A percentile compares a stretch with the other conserved stretches of the same genome.
phyloP scores from a whole-genome alignment of 257 asterid genomes.

The Voacanga thouarsii region DNA sequence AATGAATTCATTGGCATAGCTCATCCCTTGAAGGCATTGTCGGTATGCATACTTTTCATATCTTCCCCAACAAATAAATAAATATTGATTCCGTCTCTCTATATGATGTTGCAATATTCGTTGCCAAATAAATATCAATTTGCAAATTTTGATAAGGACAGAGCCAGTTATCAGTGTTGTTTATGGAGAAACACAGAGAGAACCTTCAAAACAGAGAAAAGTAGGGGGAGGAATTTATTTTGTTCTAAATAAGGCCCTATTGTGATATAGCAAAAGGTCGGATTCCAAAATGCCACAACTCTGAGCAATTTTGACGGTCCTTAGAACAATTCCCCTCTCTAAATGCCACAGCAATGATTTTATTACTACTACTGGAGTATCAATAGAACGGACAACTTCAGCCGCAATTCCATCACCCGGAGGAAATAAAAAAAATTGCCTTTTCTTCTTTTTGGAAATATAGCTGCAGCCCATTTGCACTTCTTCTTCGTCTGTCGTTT shows the following conservation, averaged over 20 bases:
- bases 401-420: neutral
- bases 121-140: too few species aligned
- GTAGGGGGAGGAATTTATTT: neutral
- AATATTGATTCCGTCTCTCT: too few species aligned
- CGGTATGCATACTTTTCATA: too few species aligned
- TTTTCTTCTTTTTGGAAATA: neutral
- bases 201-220: neutral
- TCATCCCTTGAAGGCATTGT: too few species aligned
- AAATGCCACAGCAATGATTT: neutral
- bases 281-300: constrained; percentile 6
- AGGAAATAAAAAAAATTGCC: neutral
- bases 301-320: constrained; percentile 17
- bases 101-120: too few species aligned
- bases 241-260: neutral
- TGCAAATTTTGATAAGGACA: too few species aligned
- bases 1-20: too few species aligned
- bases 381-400: neutral
- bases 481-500: neutral
- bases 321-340: neutral
- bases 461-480: neutral
- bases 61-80: too few species aligned
- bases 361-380: neutral
- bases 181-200: too few species aligned
- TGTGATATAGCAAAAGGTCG: neutral
- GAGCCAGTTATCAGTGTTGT: too few species aligned